Evolutionary conservation across 2,329 filamentous ascomycete species (phyloP), one percentile per base, ranked within the genome.

Genomic region (Microsporum audouinii): DNA sequence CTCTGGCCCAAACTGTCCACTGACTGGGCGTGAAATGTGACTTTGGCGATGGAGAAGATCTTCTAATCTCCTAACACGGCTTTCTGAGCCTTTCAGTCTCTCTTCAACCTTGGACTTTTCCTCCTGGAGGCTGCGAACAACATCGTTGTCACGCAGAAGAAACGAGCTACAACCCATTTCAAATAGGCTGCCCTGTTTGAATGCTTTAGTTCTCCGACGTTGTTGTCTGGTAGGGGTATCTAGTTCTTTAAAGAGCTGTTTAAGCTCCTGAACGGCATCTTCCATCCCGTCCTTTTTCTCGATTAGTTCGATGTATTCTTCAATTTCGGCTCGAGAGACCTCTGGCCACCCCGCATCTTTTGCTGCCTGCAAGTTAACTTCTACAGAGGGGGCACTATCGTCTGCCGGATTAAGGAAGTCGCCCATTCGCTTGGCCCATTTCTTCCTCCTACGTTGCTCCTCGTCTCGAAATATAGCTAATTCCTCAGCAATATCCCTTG

Each of bases 181-280:
- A 68, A 96, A 91, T 41, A 97, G 83, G 70, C 94, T 97, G 14
- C 94, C 94, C 70, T 95, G 94, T 71, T 96, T 96, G 78, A 99
- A 97, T 3, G 90, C 91, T 72, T 92, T 95, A 5, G 94, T 84
- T 61, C 90, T 84, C 73, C 90, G 91, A 63, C 86, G 84, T 70
- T 95, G 91, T 71, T 94, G 89, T 67, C 88, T 90, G 0, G 89
- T 94, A 2, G 92, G 91, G 61, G 82, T 84, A 70, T 86, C 86
- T 12, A 97, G 79, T 60, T 95, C 91, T 63, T 86, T 85, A 63
- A 95, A 82, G 17, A 91, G 82, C 69, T 90, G 88, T 2, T 80
- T 78, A 38, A 97, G 80, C 58, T 95, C 89, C 8, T 85, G 80
- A 1, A 89, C 78, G 62, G 91, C 78, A 1, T 79, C 78, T 3